Evolutionary conservation across 2,329 filamentous ascomycete species (phyloP), one percentile per base, ranked within the genome.

Genomic region (Ophiostoma himal-ulmi): DNA sequence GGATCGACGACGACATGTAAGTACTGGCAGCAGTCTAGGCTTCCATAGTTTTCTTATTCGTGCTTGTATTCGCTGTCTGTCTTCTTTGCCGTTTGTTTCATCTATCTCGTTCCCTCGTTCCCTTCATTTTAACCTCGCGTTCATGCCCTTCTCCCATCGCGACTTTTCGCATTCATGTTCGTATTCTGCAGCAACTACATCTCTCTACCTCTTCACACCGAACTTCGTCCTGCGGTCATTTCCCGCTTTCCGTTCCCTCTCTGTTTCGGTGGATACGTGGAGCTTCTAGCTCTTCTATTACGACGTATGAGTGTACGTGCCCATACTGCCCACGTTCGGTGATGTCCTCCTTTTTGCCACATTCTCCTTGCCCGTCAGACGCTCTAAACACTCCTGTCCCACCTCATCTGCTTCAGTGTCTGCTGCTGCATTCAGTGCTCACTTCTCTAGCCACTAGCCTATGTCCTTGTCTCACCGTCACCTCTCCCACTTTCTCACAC

Each of bases 1-100:
- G 44, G 37, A 69, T 67, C 5, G 67, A 71, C 36, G 67, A 71
- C 48, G 67, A 71, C 13, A n/a, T 69, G 70, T 71, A 36, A 69
- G 70, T 70, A 2, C 67, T 64, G 48, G 20, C n/a, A n/a, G 20
- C 20, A 17, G 44, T 48, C n/a, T 54, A 54, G 57, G 60, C 26
- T 64, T 34, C 17, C 26, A 26, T 36, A 30, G 36, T 30, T 62
- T 62, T 3, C 34, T 44, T 14, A 44, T 44, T 14, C 14, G 41
- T 44, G 20, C 41, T 3, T 62, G 14, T 14, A 44, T 44, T 14
- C 14, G 41, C 17, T 44, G 14, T 44, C 13, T 44, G 1, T 44
- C 5, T 57, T 57, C 17, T 26, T 26, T n/a, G 52, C n/a, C 54
- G 11, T 30, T 30, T 34, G n/a, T 14, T 26, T 60, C 13, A n/a